Conservation (phyloP, 164 flowering plant genomes). For the Chloranthus sessilifolius region DNA sequence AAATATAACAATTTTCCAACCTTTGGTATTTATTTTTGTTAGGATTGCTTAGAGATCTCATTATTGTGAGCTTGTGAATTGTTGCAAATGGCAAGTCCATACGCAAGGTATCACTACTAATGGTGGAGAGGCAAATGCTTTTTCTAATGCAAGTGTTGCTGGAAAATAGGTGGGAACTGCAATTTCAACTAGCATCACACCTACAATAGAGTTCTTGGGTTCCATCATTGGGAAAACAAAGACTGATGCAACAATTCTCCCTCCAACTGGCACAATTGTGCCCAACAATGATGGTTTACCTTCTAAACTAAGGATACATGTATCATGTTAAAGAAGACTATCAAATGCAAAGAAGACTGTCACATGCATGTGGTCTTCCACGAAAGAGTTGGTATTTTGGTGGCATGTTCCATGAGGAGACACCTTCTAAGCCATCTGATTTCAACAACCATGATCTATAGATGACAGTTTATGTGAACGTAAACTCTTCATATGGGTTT, state of each 20-base stretch:
- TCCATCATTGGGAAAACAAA: constrained; percentile 27
- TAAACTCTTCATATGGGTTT: no score
- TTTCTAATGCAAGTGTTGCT: constrained; percentile 17
- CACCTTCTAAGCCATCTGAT: no score
- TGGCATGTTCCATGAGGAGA: no score
- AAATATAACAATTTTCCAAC: no score
- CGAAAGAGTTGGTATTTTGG: no score
- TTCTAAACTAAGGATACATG: constrained; percentile 65
- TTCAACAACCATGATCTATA: no score
- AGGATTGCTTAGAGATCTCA: background rate
- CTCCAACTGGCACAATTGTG: constrained; percentile 28
- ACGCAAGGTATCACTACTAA: constrained; percentile 9
- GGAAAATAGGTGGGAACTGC: constrained; percentile 28
- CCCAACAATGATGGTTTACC: constrained; percentile 29
- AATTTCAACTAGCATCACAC: constrained; percentile 30
- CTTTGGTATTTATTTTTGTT: background rate
- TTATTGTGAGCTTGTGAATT: background rate
- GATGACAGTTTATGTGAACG: no score
- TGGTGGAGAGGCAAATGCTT: constrained; percentile 26
- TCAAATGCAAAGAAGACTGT: no score
- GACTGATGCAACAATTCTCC: constrained; percentile 21
- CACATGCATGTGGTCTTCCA: no score
- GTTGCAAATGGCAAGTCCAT: constrained; percentile 45
- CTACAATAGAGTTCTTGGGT: constrained; percentile 41
- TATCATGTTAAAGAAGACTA: no score